These are phyloP conservation scores for Talaromyces stipitatus DNA, from an alignment of 495 filamentous ascomycete species.

Conservation along the genomic window DNA sequence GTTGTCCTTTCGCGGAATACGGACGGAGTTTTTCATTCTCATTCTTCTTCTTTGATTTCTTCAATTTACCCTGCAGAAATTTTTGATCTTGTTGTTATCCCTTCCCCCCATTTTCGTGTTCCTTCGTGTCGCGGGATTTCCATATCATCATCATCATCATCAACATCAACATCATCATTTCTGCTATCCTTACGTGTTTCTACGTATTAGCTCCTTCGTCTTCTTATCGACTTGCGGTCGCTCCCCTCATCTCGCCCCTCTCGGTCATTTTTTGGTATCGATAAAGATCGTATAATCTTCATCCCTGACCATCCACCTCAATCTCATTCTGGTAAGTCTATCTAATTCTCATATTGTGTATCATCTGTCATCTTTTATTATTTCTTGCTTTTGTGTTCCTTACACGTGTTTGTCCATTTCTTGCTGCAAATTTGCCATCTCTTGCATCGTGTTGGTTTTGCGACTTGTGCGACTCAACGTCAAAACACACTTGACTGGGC, in stretches of 20 bases:
- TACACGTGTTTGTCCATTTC: background rate
- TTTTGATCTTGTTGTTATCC: slow-evolving; percentile 18
- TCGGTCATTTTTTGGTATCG: slow-evolving; percentile 6
- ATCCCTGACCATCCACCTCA: background rate
- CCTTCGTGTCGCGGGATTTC: slow-evolving; percentile 23
- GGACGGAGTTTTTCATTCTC: slow-evolving; percentile 23
- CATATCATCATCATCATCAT: slow-evolving; percentile 13
- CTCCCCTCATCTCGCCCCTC: background rate
- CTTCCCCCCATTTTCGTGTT: slow-evolving; percentile 31
- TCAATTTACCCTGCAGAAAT: slow-evolving; percentile 9
- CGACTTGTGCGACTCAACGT: background rate
- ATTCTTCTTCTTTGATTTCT: slow-evolving; percentile 30
- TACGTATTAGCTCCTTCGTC: slow-evolving; percentile 19
- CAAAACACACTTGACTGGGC: background rate
- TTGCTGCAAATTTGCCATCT: background rate
- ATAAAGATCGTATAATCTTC: background rate
- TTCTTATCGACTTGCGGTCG: slow-evolving; percentile 20
- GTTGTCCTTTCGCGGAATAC: slow-evolving; percentile 23
- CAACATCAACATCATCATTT: slow-evolving; percentile 5
- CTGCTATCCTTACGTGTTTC: slow-evolving; percentile 17
- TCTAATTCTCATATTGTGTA: background rate
- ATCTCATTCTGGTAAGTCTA: slow-evolving; percentile 5
- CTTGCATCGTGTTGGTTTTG: background rate
- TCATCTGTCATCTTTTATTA: background rate
- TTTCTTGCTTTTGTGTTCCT: background rate